These are phyloP conservation scores for Friedmanniomyces endolithicus DNA, from an alignment of 495 filamentous ascomycete genomes.

Conservation along the genomic window DNA sequence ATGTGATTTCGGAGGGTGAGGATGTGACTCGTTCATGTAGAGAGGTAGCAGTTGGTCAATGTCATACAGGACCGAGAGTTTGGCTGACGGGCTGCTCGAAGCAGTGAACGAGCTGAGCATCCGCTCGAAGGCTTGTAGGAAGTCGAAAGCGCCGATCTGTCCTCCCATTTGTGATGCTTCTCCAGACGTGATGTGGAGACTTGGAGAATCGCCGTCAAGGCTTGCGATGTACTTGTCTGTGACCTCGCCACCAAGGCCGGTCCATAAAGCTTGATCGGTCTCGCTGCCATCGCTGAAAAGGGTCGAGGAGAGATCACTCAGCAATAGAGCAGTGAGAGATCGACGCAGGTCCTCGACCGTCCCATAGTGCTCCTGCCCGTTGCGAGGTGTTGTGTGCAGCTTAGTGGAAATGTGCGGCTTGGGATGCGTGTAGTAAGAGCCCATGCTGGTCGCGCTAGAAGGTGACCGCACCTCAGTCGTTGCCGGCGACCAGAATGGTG, in stretches of 20 bases:
- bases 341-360: conserved; percentile 29
- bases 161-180: neutral
- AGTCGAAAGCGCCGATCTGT: conserved; percentile 5
- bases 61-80: conserved; percentile 6
- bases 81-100: neutral
- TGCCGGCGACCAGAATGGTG: conserved; percentile 82
- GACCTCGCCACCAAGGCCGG: conserved; percentile 26
- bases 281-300: conserved; percentile 81
- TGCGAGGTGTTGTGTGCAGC: neutral
- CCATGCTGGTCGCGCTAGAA: conserved; percentile 28
- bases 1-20: neutral
- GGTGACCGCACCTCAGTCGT: conserved; percentile 42
- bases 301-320: conserved; percentile 79
- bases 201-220: neutral
- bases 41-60: conserved; percentile 8
- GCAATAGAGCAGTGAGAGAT: conserved; percentile 66
- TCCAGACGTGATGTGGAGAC: neutral
- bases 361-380: neutral
- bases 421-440: conserved; percentile 32
- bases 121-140: conserved; percentile 3
- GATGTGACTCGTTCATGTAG: neutral
- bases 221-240: neutral
- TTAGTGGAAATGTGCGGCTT: neutral
- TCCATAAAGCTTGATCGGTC: conserved; percentile 81
- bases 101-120: conserved; percentile 1